Percentiles rank a stretch among this genome's conserved stretches.
Evolutionary conservation across 768 basidiomycete species (phyloP).

Genomic region (Agaricus blazei): DNA sequence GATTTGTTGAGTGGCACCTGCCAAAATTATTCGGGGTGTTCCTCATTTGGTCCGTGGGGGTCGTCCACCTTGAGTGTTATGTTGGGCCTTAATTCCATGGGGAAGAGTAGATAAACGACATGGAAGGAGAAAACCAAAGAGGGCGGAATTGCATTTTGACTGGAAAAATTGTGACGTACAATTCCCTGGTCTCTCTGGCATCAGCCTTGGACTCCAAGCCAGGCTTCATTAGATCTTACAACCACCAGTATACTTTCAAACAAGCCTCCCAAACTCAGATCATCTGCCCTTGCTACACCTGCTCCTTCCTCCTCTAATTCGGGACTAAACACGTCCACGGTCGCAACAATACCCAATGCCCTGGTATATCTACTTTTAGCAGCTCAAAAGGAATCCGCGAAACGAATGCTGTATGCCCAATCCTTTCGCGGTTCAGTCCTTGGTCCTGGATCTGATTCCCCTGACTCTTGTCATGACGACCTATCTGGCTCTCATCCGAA

Average conservation of each 20-base stretch:
- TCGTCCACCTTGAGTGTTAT: too few species aligned
- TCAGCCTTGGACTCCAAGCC: too few species aligned
- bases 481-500: background rate
- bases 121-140: too few species aligned
- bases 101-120: too few species aligned
- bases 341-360: slow-evolving; percentile 10
- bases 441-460: slow-evolving; percentile 33
- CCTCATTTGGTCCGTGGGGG: too few species aligned
- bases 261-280: slow-evolving; percentile 50
- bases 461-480: background rate
- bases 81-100: too few species aligned
- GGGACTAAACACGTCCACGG: slow-evolving; percentile 35
- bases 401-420: slow-evolving; percentile 65
- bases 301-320: slow-evolving; percentile 20
- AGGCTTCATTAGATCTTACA: slow-evolving; percentile 46
- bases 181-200: too few species aligned
- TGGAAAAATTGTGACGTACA: too few species aligned
- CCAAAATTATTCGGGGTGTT: too few species aligned
- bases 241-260: slow-evolving; percentile 74
- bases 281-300: slow-evolving; percentile 35
- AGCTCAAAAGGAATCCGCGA: slow-evolving; percentile 79
- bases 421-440: slow-evolving; percentile 79
- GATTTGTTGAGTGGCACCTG: too few species aligned
- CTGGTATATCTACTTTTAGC: slow-evolving; percentile 40
- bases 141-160: too few species aligned